Percentiles rank a stretch among this genome's conserved stretches.
Conservation (phyloP, 441 rosid species). For the Dalechampia spathulata region DNA sequence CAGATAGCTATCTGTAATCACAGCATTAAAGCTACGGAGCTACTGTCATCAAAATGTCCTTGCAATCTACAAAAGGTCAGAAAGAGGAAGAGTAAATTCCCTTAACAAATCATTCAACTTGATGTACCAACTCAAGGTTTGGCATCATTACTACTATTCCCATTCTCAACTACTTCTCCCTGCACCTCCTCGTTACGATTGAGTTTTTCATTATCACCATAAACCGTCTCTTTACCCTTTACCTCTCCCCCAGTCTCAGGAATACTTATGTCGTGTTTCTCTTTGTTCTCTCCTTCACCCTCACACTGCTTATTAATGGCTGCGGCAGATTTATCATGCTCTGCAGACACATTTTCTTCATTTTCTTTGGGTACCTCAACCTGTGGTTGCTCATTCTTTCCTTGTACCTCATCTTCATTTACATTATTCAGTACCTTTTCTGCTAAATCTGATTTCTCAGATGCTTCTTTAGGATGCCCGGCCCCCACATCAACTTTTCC, state of each 20-base stretch:
- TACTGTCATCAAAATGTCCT: not conserved
- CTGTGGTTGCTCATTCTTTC: slow-evolving; percentile 19
- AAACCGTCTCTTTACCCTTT: slow-evolving; percentile 22
- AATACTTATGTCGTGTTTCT: slow-evolving; percentile 15
- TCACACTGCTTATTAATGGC: slow-evolving; percentile 7
- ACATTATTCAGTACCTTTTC: slow-evolving; percentile 15
- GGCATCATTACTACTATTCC: slow-evolving; percentile 20
- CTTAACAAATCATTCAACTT: slow-evolving; percentile 17
- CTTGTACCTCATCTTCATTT: slow-evolving; percentile 17
- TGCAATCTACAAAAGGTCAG: slow-evolving; percentile 18
- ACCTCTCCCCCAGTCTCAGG: slow-evolving; percentile 20
- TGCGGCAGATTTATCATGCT: slow-evolving; percentile 12
- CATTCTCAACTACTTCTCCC: slow-evolving; percentile 30
- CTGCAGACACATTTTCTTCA: slow-evolving; percentile 15
- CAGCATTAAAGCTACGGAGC: slow-evolving; percentile 21
- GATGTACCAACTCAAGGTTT: slow-evolving; percentile 23
- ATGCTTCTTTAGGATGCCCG: slow-evolving; percentile 12
- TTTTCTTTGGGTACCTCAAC: slow-evolving; percentile 14
- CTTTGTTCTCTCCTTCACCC: slow-evolving; percentile 16
- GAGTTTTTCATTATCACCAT: slow-evolving; percentile 17
- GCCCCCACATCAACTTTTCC: slow-evolving; percentile 15
- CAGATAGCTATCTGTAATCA: slow-evolving; percentile 20
- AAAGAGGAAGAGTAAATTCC: slow-evolving; percentile 11
- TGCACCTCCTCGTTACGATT: slow-evolving; percentile 22
- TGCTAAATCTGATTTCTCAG: slow-evolving; percentile 13